Evolutionary conservation across 2,329 filamentous ascomycete genomes (phyloP).

Genomic region (Anisogramma anomala): DNA sequence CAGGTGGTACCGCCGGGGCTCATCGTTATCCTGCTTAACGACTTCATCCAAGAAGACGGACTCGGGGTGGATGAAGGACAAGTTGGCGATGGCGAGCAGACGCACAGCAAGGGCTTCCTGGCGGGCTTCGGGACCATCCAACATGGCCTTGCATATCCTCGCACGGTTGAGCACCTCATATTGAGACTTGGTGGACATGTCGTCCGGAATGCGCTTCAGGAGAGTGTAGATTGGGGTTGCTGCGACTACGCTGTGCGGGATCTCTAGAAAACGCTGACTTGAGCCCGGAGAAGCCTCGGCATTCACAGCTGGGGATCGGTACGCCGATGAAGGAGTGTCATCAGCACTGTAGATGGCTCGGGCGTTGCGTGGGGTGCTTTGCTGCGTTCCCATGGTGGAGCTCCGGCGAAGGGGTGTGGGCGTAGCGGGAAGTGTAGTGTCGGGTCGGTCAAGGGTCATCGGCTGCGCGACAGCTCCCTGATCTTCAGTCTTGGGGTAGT

Average conservation of each 20-base stretch:
- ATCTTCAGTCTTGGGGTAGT: constrained; percentile 47
- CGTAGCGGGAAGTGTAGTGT: constrained; percentile 47
- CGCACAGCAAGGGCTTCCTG: constrained; percentile 71
- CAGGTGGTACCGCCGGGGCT: constrained; percentile 78
- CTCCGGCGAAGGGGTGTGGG: constrained; percentile 66
- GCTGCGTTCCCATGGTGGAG: constrained; percentile 39
- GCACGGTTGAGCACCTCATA: constrained; percentile 81
- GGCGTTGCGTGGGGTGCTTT: constrained; percentile 32
- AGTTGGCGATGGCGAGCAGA: constrained; percentile 75
- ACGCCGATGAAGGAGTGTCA: constrained; percentile 37
- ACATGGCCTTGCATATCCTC: constrained; percentile 70
- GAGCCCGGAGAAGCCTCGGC: constrained; percentile 30
- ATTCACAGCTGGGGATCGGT: constrained; percentile 28
- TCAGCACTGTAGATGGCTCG: constrained; percentile 25
- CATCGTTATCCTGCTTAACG: constrained; percentile 76
- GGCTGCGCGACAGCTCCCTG: constrained; percentile 17
- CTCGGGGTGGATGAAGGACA: constrained; percentile 82
- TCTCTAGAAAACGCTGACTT: constrained; percentile 50
- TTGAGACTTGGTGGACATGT: constrained; percentile 59
- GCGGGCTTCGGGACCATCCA: constrained; percentile 51
- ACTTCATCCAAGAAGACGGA: constrained; percentile 75
- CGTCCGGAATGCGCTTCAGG: constrained; percentile 42
- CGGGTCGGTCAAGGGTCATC: constrained; percentile 15
- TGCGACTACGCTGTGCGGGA: constrained; percentile 45
- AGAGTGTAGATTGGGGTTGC: constrained; percentile 45